These are phyloP conservation scores for Macrophomina pseudophaseolina DNA, from an alignment of 2,329 filamentous ascomycete genomes.

Conservation along the genomic window DNA sequence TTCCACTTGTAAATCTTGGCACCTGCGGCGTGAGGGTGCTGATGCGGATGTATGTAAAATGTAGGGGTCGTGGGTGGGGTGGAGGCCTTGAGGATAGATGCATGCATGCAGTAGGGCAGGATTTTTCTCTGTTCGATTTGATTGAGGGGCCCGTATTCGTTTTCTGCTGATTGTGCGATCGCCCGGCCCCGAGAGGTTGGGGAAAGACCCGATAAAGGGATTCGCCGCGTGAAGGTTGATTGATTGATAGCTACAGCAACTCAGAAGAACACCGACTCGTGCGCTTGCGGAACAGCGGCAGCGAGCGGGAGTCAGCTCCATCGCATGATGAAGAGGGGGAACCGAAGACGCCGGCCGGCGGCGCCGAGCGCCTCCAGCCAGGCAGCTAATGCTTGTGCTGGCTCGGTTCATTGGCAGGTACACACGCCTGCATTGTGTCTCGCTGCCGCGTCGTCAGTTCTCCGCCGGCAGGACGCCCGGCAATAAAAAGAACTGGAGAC, in stretches of 20 bases:
- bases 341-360: neutral
- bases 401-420: neutral
- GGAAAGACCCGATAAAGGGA: slow-evolving; percentile 2
- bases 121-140: neutral
- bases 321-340: neutral
- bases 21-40: neutral
- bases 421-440: neutral
- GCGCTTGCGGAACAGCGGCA: neutral
- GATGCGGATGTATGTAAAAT: neutral
- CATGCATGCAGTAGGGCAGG: neutral
- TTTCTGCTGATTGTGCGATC: slow-evolving; percentile 15
- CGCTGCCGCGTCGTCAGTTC: slow-evolving; percentile 9
- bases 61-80: neutral
- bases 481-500: slow-evolving; percentile 24
- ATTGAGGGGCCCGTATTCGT: slow-evolving; percentile 25
- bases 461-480: slow-evolving; percentile 1
- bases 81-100: slow-evolving; percentile 2
- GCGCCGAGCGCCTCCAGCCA: neutral
- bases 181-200: neutral
- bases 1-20: neutral
- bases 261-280: neutral
- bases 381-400: neutral
- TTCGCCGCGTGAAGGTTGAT: neutral
- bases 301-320: neutral
- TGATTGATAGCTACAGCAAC: neutral